Conservation (phyloP, 495 filamentous ascomycete genomes). For the Xylaria bambusicola region DNA sequence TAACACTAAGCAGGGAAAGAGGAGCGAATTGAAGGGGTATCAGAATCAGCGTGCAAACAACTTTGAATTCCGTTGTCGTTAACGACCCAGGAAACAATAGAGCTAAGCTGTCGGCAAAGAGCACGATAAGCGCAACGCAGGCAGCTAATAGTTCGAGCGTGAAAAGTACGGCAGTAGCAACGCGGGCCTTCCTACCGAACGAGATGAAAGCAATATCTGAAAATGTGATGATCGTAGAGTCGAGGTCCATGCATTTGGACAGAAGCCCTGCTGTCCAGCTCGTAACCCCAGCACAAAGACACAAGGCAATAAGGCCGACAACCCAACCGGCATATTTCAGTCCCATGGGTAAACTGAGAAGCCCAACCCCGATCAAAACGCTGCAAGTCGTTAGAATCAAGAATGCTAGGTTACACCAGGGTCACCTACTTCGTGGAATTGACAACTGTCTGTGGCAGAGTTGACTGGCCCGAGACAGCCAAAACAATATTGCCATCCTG, state of each 20-base stretch:
- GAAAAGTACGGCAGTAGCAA: slow-evolving; percentile 83
- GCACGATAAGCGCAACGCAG: slow-evolving; percentile 86
- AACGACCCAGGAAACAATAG: slow-evolving; percentile 71
- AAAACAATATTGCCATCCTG: slow-evolving; percentile 84
- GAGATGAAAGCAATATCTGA: slow-evolving; percentile 91
- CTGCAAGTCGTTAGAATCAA: slow-evolving; percentile 30
- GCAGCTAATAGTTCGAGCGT: slow-evolving; percentile 84
- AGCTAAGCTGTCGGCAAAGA: slow-evolving; percentile 89
- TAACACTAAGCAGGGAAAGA: slow-evolving; percentile 81
- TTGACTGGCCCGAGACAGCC: slow-evolving; percentile 86
- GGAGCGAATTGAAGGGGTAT: slow-evolving; percentile 86
- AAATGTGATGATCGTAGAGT: slow-evolving; percentile 75
- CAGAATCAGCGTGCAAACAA: slow-evolving; percentile 78
- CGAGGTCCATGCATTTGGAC: slow-evolving; percentile 85
- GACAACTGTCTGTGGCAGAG: slow-evolving; percentile 92
- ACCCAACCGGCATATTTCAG: slow-evolving; percentile 92
- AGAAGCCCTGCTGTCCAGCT: slow-evolving; percentile 85
- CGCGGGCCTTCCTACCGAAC: slow-evolving; percentile 79
- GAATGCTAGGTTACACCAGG: not conserved
- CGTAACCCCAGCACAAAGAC: slow-evolving; percentile 71
- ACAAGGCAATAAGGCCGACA: slow-evolving; percentile 74
- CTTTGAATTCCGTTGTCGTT: slow-evolving; percentile 77
- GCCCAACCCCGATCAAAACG: slow-evolving; percentile 86
- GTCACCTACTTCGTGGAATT: slow-evolving; percentile 78
- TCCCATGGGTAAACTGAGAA: slow-evolving; percentile 86